A percentile compares a stretch with the other conserved stretches of the same genome.
These are phyloP conservation scores for Hondaea fermentalgiana DNA, from an alignment of 108 stramenopile genomes.

Conservation along the genomic window DNA sequence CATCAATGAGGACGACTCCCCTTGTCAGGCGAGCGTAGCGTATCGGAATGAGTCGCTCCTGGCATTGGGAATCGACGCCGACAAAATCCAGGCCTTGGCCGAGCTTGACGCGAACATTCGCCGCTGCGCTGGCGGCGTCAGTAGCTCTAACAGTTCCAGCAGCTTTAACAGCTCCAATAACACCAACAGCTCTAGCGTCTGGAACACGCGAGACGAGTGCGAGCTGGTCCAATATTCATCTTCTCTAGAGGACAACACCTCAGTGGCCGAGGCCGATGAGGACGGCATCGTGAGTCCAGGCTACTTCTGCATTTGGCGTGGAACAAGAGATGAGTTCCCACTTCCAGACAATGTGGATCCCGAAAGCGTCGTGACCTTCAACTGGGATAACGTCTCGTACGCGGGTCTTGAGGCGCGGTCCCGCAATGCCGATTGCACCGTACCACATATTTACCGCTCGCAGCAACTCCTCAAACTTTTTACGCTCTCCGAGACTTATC, in stretches of 20 bases:
- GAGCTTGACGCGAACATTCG: neutral
- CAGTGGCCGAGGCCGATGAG: neutral
- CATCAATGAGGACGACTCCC: neutral
- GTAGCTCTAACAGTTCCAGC: neutral
- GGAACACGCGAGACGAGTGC: neutral
- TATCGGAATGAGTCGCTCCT: neutral
- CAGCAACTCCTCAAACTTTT: slow-evolving; percentile 11
- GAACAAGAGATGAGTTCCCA: neutral
- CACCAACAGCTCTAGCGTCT: neutral
- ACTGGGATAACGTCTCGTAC: neutral
- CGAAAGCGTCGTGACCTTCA: neutral
- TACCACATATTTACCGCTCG: neutral
- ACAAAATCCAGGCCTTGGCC: neutral
- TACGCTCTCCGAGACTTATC: neutral
- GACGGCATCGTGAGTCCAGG: neutral
- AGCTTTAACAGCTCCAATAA: too few relatives aligned
- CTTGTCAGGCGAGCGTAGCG: neutral
- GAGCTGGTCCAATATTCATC: neutral
- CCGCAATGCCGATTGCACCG: neutral
- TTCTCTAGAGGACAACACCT: neutral
- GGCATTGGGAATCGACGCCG: neutral
- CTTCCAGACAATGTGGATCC: neutral
- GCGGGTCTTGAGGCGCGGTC: neutral
- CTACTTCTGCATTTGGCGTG: neutral
- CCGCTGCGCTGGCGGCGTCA: neutral